Conservation (phyloP, 2,329 filamentous ascomycete species). For the Microsporum audouinii region DNA sequence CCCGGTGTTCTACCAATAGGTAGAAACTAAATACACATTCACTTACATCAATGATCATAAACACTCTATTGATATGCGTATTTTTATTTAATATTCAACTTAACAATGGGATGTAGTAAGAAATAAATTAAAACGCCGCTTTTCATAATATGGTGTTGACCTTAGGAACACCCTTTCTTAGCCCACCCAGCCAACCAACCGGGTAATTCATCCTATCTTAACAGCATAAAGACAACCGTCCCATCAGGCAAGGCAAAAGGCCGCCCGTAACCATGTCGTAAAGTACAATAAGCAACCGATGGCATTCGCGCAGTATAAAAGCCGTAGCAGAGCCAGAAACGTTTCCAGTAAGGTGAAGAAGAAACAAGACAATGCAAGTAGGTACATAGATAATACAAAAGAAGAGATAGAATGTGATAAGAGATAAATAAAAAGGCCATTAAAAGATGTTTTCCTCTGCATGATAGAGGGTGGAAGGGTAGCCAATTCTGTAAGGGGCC, state of each 20-base stretch:
- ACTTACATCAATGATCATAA: too few species aligned
- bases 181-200: not conserved
- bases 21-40: too few species aligned
- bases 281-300: not conserved
- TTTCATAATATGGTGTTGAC: not conserved
- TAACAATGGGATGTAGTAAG: not conserved
- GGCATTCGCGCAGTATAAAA: not conserved
- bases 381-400: not conserved
- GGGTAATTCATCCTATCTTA: not conserved
- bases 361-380: not conserved
- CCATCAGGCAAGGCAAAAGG: not conserved
- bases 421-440: too few species aligned
- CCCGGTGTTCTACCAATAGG: too few species aligned
- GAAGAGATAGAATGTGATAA: not conserved
- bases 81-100: too few species aligned
- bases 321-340: too few species aligned
- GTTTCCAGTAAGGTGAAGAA: not conserved
- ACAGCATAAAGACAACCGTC: not conserved
- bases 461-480: too few species aligned
- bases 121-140: not conserved
- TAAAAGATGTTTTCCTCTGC: too few species aligned
- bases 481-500: too few species aligned
- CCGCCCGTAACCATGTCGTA: not conserved
- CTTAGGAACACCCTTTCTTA: not conserved
- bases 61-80: too few species aligned